phyloP scores from a whole-genome alignment of 2,329 filamentous ascomycete genomes.

The Ophiostoma fasciatum region DNA sequence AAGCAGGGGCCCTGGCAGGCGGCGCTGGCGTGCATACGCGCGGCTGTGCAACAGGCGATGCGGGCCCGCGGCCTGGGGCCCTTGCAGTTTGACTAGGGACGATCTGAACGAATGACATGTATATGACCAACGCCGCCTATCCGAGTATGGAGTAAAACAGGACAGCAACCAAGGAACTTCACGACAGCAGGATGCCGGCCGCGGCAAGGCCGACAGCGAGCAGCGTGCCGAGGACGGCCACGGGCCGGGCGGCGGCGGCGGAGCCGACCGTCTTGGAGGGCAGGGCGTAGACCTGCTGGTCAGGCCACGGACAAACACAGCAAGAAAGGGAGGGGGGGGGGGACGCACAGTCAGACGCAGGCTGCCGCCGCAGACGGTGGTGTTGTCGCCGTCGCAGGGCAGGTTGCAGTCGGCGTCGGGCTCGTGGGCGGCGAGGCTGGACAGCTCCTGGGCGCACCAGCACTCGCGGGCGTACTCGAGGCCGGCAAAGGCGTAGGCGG shows the following conservation, averaged over 20 bases:
- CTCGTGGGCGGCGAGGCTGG: slow-evolving; percentile 29
- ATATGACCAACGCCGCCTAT: no score
- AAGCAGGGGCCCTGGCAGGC: slow-evolving; percentile 29
- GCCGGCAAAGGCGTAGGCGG: slow-evolving; percentile 33
- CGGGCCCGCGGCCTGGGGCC: slow-evolving; percentile 38
- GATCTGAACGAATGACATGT: no score
- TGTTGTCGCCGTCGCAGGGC: slow-evolving; percentile 37
- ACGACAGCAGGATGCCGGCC: no score
- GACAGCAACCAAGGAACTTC: no score
- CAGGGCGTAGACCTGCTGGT: no score
- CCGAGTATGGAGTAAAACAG: no score
- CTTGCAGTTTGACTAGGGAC: slow-evolving; percentile 27
- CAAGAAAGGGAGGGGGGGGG: not conserved
- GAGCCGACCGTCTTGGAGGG: no score
- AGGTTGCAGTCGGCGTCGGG: slow-evolving; percentile 33
- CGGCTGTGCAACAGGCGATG: slow-evolving; percentile 39
- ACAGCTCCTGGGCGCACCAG: slow-evolving; percentile 41
- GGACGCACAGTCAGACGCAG: slow-evolving; percentile 29
- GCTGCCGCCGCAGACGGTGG: slow-evolving; percentile 37
- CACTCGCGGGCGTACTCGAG: slow-evolving; percentile 42
- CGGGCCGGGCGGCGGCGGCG: no score
- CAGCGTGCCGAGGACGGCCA: no score
- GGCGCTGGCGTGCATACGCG: slow-evolving; percentile 29
- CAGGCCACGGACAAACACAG: no score
- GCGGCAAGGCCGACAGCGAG: no score